These are phyloP conservation scores for Dictyophora rubrovolvata DNA, from an alignment of 768 basidiomycete species.

Conservation along the genomic window DNA sequence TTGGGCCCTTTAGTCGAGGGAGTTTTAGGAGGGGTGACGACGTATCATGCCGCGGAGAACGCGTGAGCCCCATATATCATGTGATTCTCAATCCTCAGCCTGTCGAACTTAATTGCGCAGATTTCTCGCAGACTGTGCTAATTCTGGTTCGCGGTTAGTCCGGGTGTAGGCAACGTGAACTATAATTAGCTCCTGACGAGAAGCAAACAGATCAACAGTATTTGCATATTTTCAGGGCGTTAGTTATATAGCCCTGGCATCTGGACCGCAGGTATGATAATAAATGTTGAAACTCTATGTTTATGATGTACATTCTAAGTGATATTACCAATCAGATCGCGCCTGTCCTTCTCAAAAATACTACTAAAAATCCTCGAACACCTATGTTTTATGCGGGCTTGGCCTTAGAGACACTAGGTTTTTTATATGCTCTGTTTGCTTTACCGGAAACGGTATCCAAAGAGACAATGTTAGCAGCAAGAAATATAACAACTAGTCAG, in stretches of 20 bases:
- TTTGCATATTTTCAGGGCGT: conserved; percentile 22
- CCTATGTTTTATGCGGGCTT: conserved; percentile 26
- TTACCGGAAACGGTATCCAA: conserved; percentile 28
- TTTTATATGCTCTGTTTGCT: conserved; percentile 22
- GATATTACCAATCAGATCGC: background rate
- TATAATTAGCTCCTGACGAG: background rate
- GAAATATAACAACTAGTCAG: background rate
- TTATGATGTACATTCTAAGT: background rate
- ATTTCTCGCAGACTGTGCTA: conserved; percentile 19
- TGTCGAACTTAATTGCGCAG: background rate
- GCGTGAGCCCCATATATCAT: conserved; percentile 20
- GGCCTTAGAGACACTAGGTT: conserved; percentile 15
- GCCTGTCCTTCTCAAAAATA: conserved; percentile 18
- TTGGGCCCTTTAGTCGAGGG: conserved; percentile 76
- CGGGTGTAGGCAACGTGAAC: background rate
- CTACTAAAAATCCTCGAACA: conserved; percentile 13
- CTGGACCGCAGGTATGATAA: conserved; percentile 26
- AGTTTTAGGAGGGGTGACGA: conserved; percentile 69
- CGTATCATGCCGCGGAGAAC: conserved; percentile 31
- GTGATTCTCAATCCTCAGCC: conserved; percentile 17
- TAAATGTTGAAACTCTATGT: background rate
- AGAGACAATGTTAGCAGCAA: conserved; percentile 4
- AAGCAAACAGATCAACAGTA: conserved; percentile 13
- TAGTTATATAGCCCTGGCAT: conserved; percentile 28
- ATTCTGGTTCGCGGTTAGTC: conserved; percentile 16